phyloP scores from a whole-genome alignment of 768 basidiomycete genomes.

The Sistotremastrum suecicum region DNA sequence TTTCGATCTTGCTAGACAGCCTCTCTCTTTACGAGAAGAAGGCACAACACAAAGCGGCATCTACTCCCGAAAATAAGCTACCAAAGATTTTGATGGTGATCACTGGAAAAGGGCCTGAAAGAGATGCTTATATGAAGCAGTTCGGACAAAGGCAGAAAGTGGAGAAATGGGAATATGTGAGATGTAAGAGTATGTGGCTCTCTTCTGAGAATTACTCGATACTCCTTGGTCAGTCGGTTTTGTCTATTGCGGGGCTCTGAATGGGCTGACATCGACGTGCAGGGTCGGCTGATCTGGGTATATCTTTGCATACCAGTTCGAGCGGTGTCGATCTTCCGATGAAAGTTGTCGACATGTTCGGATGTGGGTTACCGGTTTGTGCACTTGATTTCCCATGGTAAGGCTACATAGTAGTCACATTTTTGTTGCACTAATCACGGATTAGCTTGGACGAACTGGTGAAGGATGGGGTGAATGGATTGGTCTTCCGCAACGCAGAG shows the following conservation, averaged over 20 bases:
- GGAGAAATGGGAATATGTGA: slow-evolving; percentile 55
- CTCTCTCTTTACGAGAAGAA: slow-evolving; percentile 54
- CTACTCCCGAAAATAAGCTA: slow-evolving; percentile 18
- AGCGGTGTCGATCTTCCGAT: slow-evolving; percentile 90
- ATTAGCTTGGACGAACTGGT: slow-evolving; percentile 77
- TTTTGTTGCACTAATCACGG: background rate
- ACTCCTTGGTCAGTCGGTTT: slow-evolving; percentile 46
- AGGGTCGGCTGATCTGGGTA: slow-evolving; percentile 87
- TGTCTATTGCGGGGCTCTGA: background rate
- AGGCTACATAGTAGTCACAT: slow-evolving; percentile 10
- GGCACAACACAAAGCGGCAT: slow-evolving; percentile 20
- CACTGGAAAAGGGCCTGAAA: slow-evolving; percentile 82
- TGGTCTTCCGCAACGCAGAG: slow-evolving; percentile 51
- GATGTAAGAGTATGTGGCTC: slow-evolving; percentile 76
- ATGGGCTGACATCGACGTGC: background rate
- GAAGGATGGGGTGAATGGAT: slow-evolving; percentile 69
- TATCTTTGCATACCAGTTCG: slow-evolving; percentile 83
- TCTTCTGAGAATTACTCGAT: slow-evolving; percentile 83
- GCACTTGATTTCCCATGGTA: slow-evolving; percentile 81
- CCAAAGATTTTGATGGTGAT: slow-evolving; percentile 75
- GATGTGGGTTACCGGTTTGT: slow-evolving; percentile 87
- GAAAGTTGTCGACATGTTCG: slow-evolving; percentile 99
- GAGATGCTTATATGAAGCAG: slow-evolving; percentile 56
- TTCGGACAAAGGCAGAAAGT: slow-evolving; percentile 42
- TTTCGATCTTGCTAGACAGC: slow-evolving; percentile 67